Conservation (phyloP, 2,329 filamentous ascomycete genomes). For the Diaporthe destruens region DNA sequence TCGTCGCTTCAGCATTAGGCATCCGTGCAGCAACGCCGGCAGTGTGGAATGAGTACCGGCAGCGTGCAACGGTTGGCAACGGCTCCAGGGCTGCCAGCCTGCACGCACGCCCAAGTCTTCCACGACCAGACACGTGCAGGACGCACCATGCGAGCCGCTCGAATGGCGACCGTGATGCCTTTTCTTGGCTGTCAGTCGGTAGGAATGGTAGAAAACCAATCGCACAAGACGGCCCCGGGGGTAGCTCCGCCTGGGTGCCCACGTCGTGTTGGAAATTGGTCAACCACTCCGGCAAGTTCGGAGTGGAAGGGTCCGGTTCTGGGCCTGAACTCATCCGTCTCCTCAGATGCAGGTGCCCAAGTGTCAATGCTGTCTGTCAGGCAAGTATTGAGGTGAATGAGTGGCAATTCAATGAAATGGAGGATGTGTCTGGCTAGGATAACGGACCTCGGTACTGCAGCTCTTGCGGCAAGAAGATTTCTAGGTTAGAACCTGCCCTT, state of each 20-base stretch:
- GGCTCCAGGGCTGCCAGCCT: neutral
- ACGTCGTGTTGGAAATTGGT: neutral
- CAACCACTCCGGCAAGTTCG: neutral
- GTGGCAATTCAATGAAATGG: too few relatives aligned
- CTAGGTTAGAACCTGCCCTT: neutral
- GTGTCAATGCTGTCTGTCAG: neutral
- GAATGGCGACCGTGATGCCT: neutral
- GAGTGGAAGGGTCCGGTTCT: neutral
- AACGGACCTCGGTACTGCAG: too few relatives aligned
- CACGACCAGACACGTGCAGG: neutral
- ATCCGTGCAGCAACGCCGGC: neutral
- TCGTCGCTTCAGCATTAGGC: neutral
- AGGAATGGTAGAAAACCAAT: neutral
- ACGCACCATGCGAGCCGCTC: conserved; percentile 4
- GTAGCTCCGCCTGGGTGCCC: neutral
- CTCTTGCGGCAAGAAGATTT: neutral
- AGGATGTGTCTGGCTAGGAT: too few relatives aligned
- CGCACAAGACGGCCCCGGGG: neutral
- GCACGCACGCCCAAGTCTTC: neutral
- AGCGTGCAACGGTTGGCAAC: neutral
- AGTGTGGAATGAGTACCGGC: conserved; percentile 1
- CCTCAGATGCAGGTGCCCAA: neutral
- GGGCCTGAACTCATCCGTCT: neutral
- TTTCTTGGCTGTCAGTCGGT: neutral
- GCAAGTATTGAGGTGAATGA: neutral